phyloP scores from a whole-genome alignment of 495 filamentous ascomycete genomes.

The Xylaria venustula region DNA sequence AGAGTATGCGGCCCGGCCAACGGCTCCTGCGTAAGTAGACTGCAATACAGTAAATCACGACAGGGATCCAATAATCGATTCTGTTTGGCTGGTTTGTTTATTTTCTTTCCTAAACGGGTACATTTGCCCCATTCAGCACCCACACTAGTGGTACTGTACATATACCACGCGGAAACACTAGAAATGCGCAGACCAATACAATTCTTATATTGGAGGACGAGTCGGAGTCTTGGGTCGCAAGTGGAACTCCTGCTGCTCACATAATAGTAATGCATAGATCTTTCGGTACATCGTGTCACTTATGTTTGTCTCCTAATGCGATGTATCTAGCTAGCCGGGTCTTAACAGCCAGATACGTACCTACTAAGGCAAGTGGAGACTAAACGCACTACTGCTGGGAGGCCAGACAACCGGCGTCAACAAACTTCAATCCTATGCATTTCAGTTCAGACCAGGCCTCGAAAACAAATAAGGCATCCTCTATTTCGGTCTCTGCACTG shows the following conservation, averaged over 20 bases:
- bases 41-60: neutral
- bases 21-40: neutral
- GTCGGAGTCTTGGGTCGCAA: no score
- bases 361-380: neutral
- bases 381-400: no score
- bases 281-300: no score
- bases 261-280: no score
- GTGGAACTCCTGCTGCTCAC: no score
- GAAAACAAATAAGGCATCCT: neutral
- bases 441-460: neutral
- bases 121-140: neutral
- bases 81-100: slow-evolving; percentile 1
- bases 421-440: neutral
- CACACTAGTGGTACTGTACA: neutral
- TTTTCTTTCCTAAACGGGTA: slow-evolving; percentile 9
- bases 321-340: neutral
- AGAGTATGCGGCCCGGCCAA: neutral
- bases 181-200: neutral
- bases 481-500: no score
- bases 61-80: neutral
- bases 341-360: neutral
- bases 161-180: no score
- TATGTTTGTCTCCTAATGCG: no score
- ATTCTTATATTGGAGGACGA: no score
- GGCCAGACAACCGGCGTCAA: slow-evolving; percentile 9